Evolutionary conservation across 2,329 filamentous ascomycete species (phyloP).

Genomic region (Epichloe brachyelytri): DNA sequence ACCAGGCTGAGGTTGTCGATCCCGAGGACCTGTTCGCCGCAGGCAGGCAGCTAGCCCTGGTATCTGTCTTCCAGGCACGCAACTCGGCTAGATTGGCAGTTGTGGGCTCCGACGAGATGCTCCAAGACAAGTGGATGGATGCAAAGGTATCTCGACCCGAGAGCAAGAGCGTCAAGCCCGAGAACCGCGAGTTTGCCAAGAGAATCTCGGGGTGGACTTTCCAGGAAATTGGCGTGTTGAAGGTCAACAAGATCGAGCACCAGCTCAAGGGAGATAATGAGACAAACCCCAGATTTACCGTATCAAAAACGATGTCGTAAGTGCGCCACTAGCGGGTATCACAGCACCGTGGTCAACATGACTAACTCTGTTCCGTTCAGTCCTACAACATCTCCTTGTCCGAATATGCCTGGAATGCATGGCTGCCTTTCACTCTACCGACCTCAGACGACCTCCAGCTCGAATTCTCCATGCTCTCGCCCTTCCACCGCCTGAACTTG

Average conservation of each 20-base stretch:
- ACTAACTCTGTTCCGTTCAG: constrained; percentile 28
- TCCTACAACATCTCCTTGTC: constrained; percentile 80
- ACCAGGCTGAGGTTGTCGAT: constrained; percentile 52
- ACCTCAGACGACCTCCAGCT: constrained; percentile 68
- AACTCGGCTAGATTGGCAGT: constrained; percentile 87
- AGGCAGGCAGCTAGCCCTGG: constrained; percentile 69
- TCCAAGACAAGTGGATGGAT: constrained; percentile 82
- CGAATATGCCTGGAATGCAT: constrained; percentile 66
- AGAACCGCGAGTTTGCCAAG: constrained; percentile 76
- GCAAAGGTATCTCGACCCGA: constrained; percentile 56
- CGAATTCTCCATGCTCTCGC: constrained; percentile 97
- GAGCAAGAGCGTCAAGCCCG: constrained; percentile 44
- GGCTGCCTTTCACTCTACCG: constrained; percentile 59
- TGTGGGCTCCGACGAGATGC: constrained; percentile 72
- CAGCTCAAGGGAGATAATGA: constrained; percentile 43
- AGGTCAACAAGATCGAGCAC: constrained; percentile 74
- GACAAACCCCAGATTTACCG: constrained; percentile 81
- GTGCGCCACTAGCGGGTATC: constrained; percentile 25
- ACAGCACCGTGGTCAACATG: background rate
- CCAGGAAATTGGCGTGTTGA: constrained; percentile 81
- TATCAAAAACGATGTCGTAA: constrained; percentile 90
- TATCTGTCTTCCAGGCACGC: constrained; percentile 79
- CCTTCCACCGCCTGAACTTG: constrained; percentile 82
- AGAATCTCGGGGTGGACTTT: constrained; percentile 90
- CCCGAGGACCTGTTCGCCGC: constrained; percentile 72